phyloP scores from a whole-genome alignment of 2,329 filamentous ascomycete genomes.

The Colletotrichum graminicola region DNA sequence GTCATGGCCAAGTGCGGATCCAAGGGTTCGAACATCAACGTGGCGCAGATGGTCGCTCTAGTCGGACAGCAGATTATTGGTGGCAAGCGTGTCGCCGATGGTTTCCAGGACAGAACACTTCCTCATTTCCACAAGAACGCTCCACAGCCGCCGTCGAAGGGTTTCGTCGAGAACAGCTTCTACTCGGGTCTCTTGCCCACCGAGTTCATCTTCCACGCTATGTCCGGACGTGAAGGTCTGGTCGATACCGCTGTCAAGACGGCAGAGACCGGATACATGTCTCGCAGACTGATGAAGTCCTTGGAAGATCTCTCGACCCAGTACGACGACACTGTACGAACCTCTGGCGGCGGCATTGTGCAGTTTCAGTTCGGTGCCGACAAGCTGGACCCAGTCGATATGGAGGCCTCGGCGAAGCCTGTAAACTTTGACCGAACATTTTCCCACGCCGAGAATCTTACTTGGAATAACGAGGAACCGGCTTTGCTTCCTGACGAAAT shows the following conservation, averaged over 20 bases:
- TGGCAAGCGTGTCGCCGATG: conserved; percentile 90
- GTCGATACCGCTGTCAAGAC: conserved; percentile 99
- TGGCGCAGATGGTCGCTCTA: conserved; percentile 97
- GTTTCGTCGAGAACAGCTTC: conserved; percentile 97
- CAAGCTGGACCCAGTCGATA: conserved; percentile 94
- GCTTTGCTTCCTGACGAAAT: conserved; percentile 83
- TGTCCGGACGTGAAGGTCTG: conserved; percentile 97
- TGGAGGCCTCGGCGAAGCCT: conserved; percentile 94
- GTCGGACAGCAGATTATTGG: conserved; percentile 99
- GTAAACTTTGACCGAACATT: conserved; percentile 94
- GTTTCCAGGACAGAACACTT: conserved; percentile 94
- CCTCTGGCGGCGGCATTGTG: conserved; percentile 87
- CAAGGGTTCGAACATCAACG: conserved; percentile 97
- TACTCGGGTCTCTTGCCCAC: conserved; percentile 91
- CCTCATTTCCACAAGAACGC: conserved; percentile 97
- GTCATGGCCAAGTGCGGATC: conserved; percentile 98
- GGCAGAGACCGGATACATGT: conserved; percentile 99
- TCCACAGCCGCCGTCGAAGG: conserved; percentile 92
- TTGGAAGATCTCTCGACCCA: conserved; percentile 93
- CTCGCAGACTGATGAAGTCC: conserved; percentile 96
- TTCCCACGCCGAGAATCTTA: conserved; percentile 81
- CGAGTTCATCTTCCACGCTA: conserved; percentile 98
- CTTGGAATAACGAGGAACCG: conserved; percentile 81
- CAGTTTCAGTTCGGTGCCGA: conserved; percentile 99
- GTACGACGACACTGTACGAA: conserved; percentile 95